A percentile compares a stretch with the other conserved stretches of the same genome.
Evolutionary conservation across 1,284 basidiomycete genomes (phyloP).

Genomic region (Stereum hirsutum): DNA sequence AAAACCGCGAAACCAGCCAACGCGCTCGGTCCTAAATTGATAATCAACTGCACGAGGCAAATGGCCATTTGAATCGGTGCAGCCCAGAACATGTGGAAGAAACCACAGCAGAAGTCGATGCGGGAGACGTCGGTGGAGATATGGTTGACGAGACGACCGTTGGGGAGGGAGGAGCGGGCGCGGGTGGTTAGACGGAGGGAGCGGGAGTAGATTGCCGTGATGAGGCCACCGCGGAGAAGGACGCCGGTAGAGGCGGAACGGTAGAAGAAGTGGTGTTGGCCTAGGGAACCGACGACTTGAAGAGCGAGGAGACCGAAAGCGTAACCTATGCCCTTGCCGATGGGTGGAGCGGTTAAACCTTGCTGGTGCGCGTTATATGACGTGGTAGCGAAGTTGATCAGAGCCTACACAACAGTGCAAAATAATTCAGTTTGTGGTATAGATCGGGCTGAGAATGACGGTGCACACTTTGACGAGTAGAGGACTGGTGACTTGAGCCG

Average conservation of each 20-base stretch:
- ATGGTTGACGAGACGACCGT: constrained; percentile 85
- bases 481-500: constrained; percentile 66
- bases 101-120: constrained; percentile 85
- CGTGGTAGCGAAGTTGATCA: constrained; percentile 68
- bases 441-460: background rate
- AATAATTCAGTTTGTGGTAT: background rate
- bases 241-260: constrained; percentile 69
- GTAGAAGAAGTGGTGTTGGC: constrained; percentile 78
- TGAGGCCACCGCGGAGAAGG: constrained; percentile 78
- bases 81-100: constrained; percentile 76
- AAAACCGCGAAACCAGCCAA: constrained; percentile 83
- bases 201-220: constrained; percentile 81
- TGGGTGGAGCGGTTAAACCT: constrained; percentile 37
- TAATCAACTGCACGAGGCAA: constrained; percentile 59
- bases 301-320: constrained; percentile 65
- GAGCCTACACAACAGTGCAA: constrained; percentile 33
- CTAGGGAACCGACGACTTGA: constrained; percentile 61
- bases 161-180: constrained; percentile 75
- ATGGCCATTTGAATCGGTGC: constrained; percentile 67
- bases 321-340: constrained; percentile 71
- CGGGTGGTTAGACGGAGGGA: constrained; percentile 75
- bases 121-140: constrained; percentile 90
- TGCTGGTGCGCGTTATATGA: constrained; percentile 50
- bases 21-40: constrained; percentile 73
- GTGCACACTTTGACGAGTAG: constrained; percentile 58